Evolutionary conservation across 345 rosid species (phyloP), one percentile per base, ranked within the genome.

Genomic region (Nephelium lappaceum): DNA sequence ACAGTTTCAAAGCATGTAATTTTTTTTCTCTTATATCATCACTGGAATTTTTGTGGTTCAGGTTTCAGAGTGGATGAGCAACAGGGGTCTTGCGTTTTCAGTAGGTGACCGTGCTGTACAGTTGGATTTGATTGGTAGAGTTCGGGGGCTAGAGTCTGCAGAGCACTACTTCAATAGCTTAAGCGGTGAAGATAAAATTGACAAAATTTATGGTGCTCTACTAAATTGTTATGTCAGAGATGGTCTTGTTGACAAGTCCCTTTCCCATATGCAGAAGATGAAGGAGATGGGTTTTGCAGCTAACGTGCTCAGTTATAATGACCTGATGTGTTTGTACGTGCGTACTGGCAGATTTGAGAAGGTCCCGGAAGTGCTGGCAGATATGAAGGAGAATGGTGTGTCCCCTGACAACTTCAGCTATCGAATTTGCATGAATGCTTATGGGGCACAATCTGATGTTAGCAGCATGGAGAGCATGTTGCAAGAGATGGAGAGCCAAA

Each of bases 41-140:
- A 38, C 61, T 76, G 80, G 49, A 10, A 39, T 72, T 25, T 60
- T 67, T 77, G 41, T 39, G 70, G 62, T 60, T 80, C 86, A 88
- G 91, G 85, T 83, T 69, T 88, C 86, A 23, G 75, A 82, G 65
- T 86, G 91, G 91, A 81, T 80, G 80, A 77, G 80, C 15, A 15
- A 68, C 61, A 75, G 68, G 21, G 27, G n/a, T 61, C 57, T 39
- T 2, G 11, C 73, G 9, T 81, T 88, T 67, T 75, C 86, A 31
- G 57, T 55, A 15, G 49, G 75, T 77, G 88, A 84, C 23, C 65
- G 14, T 38, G 91, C 91, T 18, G 77, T 86, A 74, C 85, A 76
- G 77, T 76, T 88, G 86, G 84, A 86, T 81, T 81, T 88, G 74
- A 84, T 88, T 21, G 85, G 89, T 63, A 81, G 66, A 63, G 86